Evolutionary conservation across 2,329 filamentous ascomycete genomes (phyloP).

Genomic region (Tolypocladium tundrense): DNA sequence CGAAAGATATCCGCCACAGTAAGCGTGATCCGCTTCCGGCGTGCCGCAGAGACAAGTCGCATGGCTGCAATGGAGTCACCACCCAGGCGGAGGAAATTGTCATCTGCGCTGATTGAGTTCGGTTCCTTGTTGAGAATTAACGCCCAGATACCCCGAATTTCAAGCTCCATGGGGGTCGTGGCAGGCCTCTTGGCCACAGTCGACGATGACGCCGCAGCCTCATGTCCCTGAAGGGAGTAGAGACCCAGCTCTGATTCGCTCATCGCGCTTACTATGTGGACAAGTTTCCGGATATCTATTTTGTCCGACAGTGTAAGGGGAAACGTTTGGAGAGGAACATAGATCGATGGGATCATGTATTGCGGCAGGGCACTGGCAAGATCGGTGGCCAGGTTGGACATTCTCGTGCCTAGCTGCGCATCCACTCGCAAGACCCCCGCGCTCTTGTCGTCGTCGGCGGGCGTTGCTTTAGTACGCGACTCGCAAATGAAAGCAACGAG

Average conservation of each 20-base stretch:
- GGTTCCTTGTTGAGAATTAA: slow-evolving; percentile 2
- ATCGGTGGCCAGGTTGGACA: neutral
- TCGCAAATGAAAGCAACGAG: neutral
- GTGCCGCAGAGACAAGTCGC: slow-evolving; percentile 2
- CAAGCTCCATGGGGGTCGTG: neutral
- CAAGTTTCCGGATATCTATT: neutral
- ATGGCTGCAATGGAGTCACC: slow-evolving; percentile 21
- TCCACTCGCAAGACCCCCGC: neutral
- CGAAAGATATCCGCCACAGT: slow-evolving; percentile 11
- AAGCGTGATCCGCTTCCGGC: neutral
- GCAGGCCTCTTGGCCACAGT: neutral
- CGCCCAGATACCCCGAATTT: slow-evolving; percentile 8
- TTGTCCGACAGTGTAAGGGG: neutral
- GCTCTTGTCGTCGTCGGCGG: too few relatives aligned
- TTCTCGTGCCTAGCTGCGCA: neutral
- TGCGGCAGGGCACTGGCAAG: neutral
- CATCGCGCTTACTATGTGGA: neutral
- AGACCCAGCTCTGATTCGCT: neutral
- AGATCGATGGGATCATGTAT: neutral
- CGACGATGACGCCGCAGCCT: neutral
- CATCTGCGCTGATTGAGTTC: slow-evolving; percentile 6
- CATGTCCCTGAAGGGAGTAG: slow-evolving; percentile 1
- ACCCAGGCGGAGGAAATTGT: slow-evolving; percentile 16
- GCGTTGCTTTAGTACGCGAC: neutral
- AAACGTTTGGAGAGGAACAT: neutral